phyloP scores from a whole-genome alignment of 345 rosid genomes.

The Aurinia saxatilis region DNA sequence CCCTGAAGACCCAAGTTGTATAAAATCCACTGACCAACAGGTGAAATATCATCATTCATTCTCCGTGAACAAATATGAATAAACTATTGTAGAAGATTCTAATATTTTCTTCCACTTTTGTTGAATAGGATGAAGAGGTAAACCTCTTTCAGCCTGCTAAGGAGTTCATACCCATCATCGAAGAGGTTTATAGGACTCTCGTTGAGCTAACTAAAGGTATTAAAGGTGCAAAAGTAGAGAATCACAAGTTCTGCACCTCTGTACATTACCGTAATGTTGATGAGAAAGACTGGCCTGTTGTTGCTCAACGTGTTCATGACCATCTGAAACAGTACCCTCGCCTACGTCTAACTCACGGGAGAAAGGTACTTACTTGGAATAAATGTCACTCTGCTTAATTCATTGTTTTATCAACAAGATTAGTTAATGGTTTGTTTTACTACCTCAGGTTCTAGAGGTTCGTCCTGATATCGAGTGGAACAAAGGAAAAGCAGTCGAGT shows the following conservation, averaged over 20 bases:
- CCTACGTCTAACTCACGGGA: constrained; percentile 75
- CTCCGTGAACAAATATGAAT: background rate
- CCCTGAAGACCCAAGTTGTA: constrained; percentile 38
- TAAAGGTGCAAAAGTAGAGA: constrained; percentile 81
- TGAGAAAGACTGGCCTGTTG: constrained; percentile 70
- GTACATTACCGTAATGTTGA: constrained; percentile 99
- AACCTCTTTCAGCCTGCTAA: constrained; percentile 95
- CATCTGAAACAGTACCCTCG: constrained; percentile 72
- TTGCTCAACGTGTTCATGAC: constrained; percentile 86
- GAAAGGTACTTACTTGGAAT: constrained; percentile 79
- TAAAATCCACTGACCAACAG: constrained; percentile 61
- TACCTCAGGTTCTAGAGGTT: constrained; percentile 82
- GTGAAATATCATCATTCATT: constrained; percentile 27
- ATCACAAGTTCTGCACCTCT: constrained; percentile 92
- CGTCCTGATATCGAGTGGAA: constrained; percentile 95
- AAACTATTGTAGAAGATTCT: background rate
- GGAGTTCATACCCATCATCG: constrained; percentile 80
- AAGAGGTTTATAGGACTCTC: constrained; percentile 85
- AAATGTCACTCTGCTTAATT: constrained; percentile 15
- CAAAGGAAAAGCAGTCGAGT: constrained; percentile 93
- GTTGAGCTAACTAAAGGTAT: constrained; percentile 61
- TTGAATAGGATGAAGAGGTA: constrained; percentile 60
- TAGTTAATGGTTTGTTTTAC: background rate
- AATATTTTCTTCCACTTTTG: background rate
- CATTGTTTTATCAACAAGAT: background rate